phyloP scores from a whole-genome alignment of 2,329 filamentous ascomycete genomes.

The Ophiocordyceps camponoti-rufipedis region DNA sequence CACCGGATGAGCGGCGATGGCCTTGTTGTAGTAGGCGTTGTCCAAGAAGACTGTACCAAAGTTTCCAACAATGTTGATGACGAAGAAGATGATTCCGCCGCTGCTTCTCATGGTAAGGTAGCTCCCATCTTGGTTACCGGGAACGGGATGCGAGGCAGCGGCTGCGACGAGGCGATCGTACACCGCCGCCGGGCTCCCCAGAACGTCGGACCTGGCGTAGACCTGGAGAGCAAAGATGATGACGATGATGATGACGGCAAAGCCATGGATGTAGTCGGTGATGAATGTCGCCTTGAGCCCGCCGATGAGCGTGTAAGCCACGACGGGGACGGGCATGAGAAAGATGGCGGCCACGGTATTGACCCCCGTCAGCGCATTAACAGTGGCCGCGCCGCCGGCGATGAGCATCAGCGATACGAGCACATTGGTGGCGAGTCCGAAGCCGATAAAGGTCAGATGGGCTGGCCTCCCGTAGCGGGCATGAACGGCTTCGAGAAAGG shows the following conservation, averaged over 20 bases:
- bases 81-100: slow-evolving; percentile 75
- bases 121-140: slow-evolving; percentile 62
- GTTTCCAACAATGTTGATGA: slow-evolving; percentile 74
- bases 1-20: slow-evolving; percentile 71
- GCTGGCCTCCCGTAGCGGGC: slow-evolving; percentile 57
- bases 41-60: slow-evolving; percentile 75
- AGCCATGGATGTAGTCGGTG: slow-evolving; percentile 73
- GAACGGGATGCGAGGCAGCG: slow-evolving; percentile 50
- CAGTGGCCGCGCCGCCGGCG: slow-evolving; percentile 54
- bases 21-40: slow-evolving; percentile 86
- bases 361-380: slow-evolving; percentile 22
- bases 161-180: slow-evolving; percentile 63
- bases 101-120: slow-evolving; percentile 63
- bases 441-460: slow-evolving; percentile 65
- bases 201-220: slow-evolving; percentile 52
- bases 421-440: slow-evolving; percentile 71
- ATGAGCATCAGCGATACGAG: slow-evolving; percentile 80
- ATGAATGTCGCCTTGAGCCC: slow-evolving; percentile 79
- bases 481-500: slow-evolving; percentile 65
- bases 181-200: slow-evolving; percentile 60
- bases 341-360: slow-evolving; percentile 52
- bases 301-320: slow-evolving; percentile 59
- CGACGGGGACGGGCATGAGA: slow-evolving; percentile 13
- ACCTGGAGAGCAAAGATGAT: slow-evolving; percentile 70
- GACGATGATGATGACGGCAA: slow-evolving; percentile 71